These are phyloP conservation scores for Parathielavia appendiculata DNA, from an alignment of 495 filamentous ascomycete genomes.

Conservation along the genomic window DNA sequence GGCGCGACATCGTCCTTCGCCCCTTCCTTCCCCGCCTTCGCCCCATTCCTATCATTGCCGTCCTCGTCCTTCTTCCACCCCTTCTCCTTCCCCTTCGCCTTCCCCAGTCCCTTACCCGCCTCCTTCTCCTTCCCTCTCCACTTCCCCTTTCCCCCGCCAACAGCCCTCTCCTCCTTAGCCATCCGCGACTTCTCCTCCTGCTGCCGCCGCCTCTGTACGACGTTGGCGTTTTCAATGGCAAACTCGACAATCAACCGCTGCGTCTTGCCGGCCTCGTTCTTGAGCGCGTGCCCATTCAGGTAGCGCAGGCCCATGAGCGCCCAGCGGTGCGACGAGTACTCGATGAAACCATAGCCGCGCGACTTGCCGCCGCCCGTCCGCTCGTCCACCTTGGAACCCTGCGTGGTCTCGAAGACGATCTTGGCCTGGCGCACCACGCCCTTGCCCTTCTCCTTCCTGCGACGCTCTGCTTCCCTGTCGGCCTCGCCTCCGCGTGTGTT, in stretches of 20 bases:
- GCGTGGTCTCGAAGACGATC: constrained; percentile 79
- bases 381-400: constrained; percentile 76
- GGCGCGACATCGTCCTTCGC: constrained; percentile 6
- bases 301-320: constrained; percentile 93
- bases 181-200: constrained; percentile 60
- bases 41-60: constrained; percentile 10
- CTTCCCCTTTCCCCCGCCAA: not conserved
- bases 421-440: constrained; percentile 95
- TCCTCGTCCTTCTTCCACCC: constrained; percentile 24
- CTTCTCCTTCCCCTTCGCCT: constrained; percentile 9
- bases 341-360: constrained; percentile 94
- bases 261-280: constrained; percentile 45
- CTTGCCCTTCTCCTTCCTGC: constrained; percentile 74
- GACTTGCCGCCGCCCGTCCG: constrained; percentile 63
- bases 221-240: constrained; percentile 96
- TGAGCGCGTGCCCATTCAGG: constrained; percentile 78
- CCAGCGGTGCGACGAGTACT: constrained; percentile 89
- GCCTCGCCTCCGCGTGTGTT: constrained; percentile 66
- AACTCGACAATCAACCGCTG: constrained; percentile 87
- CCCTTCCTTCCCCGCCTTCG: constrained; percentile 7
- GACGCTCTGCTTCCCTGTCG: constrained; percentile 71
- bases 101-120: constrained; percentile 8
- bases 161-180: constrained; percentile 27
- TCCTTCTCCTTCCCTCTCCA: not conserved
- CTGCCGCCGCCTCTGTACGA: constrained; percentile 72